A percentile compares a stretch with the other conserved stretches of the same genome.
Conservation (phyloP, 2,329 filamentous ascomycete genomes). For the Leptodontidium sp. region DNA sequence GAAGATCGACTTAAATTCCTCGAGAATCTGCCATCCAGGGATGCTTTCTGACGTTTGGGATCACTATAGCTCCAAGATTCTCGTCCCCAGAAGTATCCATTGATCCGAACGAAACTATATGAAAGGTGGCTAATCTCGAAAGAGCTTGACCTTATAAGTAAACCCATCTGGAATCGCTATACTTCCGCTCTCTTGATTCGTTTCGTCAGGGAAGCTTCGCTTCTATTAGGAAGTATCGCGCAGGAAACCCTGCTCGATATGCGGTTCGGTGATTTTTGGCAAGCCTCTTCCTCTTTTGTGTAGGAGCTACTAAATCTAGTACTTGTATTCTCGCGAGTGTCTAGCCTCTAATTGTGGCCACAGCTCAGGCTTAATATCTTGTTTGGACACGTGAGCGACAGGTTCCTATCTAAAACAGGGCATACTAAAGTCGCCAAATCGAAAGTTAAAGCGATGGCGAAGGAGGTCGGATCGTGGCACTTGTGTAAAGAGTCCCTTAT, state of each 20-base stretch:
- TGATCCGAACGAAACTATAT: slow-evolving; percentile 24
- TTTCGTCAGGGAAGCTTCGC: slow-evolving; percentile 17
- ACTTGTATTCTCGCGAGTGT: slow-evolving; percentile 26
- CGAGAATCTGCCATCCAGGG: slow-evolving; percentile 26
- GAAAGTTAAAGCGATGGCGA: slow-evolving; percentile 29
- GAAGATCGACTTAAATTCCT: slow-evolving; percentile 19
- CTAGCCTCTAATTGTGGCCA: slow-evolving; percentile 27
- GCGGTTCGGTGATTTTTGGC: not conserved
- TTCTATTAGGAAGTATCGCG: slow-evolving; percentile 14
- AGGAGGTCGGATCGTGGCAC: slow-evolving; percentile 28
- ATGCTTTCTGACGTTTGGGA: slow-evolving; percentile 29
- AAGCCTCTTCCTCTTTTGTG: slow-evolving; percentile 12
- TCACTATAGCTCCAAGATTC: slow-evolving; percentile 27
- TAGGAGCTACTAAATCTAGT: slow-evolving; percentile 30
- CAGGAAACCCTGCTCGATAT: slow-evolving; percentile 14
- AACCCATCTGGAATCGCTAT: slow-evolving; percentile 22
- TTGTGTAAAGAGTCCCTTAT: slow-evolving; percentile 15
- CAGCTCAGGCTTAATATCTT: slow-evolving; percentile 28
- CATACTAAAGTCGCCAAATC: not conserved
- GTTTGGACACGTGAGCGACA: slow-evolving; percentile 24
- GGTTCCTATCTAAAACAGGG: slow-evolving; percentile 27
- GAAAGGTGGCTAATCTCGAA: slow-evolving; percentile 25
- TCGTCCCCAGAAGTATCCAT: slow-evolving; percentile 25
- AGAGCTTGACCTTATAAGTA: slow-evolving; percentile 18
- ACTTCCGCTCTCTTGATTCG: slow-evolving; percentile 6